Conservation (phyloP, 169 alveolate species). For the Amoebophrya sp. region DNA sequence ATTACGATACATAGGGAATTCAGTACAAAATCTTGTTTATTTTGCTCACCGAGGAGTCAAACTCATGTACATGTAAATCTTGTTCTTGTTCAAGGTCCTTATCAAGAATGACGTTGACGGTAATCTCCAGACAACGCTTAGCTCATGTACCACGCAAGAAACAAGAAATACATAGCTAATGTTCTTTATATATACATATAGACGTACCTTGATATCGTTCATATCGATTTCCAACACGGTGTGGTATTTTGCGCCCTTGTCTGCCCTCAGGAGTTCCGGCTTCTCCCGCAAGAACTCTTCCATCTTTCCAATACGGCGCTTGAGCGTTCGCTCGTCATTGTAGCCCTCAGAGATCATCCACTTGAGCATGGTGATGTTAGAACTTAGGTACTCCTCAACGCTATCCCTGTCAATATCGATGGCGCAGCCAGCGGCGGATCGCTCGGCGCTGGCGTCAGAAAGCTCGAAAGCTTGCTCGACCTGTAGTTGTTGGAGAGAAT, state of each 20-base stretch:
- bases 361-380: slow-evolving; percentile 41
- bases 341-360: slow-evolving; percentile 49
- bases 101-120: no score
- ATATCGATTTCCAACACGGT: slow-evolving; percentile 43
- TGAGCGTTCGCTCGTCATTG: slow-evolving; percentile 42
- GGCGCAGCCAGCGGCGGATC: slow-evolving; percentile 47
- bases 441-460: slow-evolving; percentile 48
- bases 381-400: slow-evolving; percentile 43
- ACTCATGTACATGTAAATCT: no score
- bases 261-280: slow-evolving; percentile 43
- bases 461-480: slow-evolving; percentile 49
- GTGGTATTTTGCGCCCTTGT: slow-evolving; percentile 42
- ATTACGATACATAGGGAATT: no score
- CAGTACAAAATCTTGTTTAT: no score
- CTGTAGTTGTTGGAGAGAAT: slow-evolving; percentile 17
- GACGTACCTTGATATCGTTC: no score
- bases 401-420: slow-evolving; percentile 43
- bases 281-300: slow-evolving; percentile 33
- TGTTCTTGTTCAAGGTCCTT: no score
- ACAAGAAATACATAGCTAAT: no score
- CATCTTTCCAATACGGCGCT: slow-evolving; percentile 46
- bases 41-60: no score
- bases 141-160: no score
- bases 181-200: no score
- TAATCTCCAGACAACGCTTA: no score